A percentile compares a stretch with the other conserved stretches of the same genome.
phyloP scores from a whole-genome alignment of 805 yeast genomes.

The Hanseniaspora valbyensis region DNA sequence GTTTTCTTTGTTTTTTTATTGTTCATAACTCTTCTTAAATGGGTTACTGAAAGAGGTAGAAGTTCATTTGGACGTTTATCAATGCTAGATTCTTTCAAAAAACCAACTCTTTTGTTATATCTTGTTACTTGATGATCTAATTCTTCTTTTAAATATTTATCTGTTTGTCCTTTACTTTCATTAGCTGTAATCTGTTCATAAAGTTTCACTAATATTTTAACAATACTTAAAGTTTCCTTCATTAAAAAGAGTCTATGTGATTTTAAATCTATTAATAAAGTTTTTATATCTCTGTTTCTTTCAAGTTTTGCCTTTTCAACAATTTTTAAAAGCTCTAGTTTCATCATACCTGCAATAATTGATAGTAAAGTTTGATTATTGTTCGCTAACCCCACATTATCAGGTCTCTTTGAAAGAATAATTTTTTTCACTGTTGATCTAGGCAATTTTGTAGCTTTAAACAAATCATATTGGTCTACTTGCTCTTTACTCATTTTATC shows the following conservation, averaged over 20 bases:
- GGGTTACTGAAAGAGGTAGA: not conserved
- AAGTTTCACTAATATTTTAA: not conserved
- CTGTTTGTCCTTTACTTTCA: not conserved
- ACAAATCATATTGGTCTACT: conserved; percentile 10
- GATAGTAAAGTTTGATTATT: conserved; percentile 13
- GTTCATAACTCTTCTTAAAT: conserved; percentile 12
- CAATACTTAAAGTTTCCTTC: conserved; percentile 5
- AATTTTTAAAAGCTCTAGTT: conserved; percentile 8
- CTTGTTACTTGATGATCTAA: not conserved
- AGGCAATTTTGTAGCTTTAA: conserved; percentile 11
- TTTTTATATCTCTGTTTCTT: conserved; percentile 10
- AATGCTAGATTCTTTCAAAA: conserved; percentile 1
- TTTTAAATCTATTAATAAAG: not conserved
- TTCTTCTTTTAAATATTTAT: not conserved
- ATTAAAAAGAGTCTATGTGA: not conserved
- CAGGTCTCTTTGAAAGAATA: conserved; percentile 6
- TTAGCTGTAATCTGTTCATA: not conserved
- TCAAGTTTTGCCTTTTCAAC: conserved; percentile 11
- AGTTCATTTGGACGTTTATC: conserved; percentile 6
- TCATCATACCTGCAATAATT: conserved; percentile 14
- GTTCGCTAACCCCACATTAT: conserved; percentile 9
- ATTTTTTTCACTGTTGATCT: conserved; percentile 14
- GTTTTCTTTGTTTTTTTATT: not conserved
- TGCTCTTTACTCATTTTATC: conserved; percentile 3
- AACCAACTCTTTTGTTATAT: conserved; percentile 6